These are phyloP conservation scores for Ruellia speciosa DNA, from an alignment of 305 asterid genomes.

Conservation along the genomic window DNA sequence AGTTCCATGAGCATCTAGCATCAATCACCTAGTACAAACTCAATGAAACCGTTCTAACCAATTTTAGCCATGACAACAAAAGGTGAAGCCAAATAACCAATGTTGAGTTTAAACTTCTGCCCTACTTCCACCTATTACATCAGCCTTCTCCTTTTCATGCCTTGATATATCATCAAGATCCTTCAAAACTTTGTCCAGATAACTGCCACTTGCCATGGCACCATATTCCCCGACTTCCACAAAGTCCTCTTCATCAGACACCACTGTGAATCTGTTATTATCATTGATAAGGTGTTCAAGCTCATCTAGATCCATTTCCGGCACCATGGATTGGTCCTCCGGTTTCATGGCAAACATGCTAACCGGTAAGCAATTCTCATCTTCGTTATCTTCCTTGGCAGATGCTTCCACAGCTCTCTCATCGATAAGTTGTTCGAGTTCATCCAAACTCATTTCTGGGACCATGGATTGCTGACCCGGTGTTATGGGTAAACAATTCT, in stretches of 20 bases:
- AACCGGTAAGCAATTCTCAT: not conserved
- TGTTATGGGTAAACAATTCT: not conserved
- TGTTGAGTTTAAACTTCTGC: too few relatives aligned
- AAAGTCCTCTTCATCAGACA: too few relatives aligned
- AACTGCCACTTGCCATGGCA: too few relatives aligned
- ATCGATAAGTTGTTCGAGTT: slow-evolving; percentile 14
- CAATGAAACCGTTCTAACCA: too few relatives aligned
- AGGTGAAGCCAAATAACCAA: too few relatives aligned
- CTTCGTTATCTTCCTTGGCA: slow-evolving; percentile 4
- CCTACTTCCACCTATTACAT: not conserved
- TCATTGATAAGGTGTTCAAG: not conserved
- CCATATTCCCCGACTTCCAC: too few relatives aligned
- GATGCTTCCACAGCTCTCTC: slow-evolving; percentile 1
- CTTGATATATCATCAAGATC: not conserved
- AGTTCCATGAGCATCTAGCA: too few relatives aligned
- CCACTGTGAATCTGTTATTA: too few relatives aligned
- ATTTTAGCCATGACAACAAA: too few relatives aligned
- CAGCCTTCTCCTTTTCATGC: slow-evolving; percentile 7
- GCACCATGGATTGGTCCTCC: slow-evolving; percentile 23
- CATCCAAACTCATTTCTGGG: slow-evolving; percentile 14
- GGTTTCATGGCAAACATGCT: not conserved
- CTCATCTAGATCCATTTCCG: slow-evolving; percentile 21
- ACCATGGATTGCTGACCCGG: slow-evolving; percentile 4
- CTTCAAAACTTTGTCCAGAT: too few relatives aligned
- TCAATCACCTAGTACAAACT: too few relatives aligned